Evolutionary conservation across 257 asterid genomes (phyloP), one percentile per base, ranked within the genome.

Genomic region (Echium plantagineum): DNA sequence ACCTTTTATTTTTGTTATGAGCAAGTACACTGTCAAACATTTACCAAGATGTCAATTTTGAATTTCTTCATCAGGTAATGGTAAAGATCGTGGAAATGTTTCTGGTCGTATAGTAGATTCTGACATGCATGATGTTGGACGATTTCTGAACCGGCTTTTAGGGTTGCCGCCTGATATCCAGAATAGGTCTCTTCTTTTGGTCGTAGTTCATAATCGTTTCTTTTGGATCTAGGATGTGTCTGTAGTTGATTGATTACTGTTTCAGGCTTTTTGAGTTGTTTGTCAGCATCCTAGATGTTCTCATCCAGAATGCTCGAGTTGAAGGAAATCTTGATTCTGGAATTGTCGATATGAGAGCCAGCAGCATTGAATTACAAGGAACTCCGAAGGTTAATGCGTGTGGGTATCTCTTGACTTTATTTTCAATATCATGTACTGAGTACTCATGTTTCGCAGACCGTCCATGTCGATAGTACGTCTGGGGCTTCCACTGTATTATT

Each of bases 281-380:
- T 81, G 87, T 83, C 74, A 73, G 87, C 77, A 86, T 88, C 79
- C 76, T 85, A 56, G 95, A 93, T 75, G 85, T 81, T 67, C 72
- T 84, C 65, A 60, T 86, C 75, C 91, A 72, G 70, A 81, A 72
- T 52, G 98, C 97, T 64, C 90, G 97, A 7, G 70, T 69, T 76
- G 97, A 89, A 68, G 98, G 98, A 67, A 84, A 82, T 69, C 74
- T 93, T 64, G 98, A 93, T 75, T 82, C 98, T 66, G 98, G 98
- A 46, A 93, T 93, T 69, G 86, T 93, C 69, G 94, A 93, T 69
- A 61, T 93, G 79, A 89, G 72, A 78, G 98, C 98, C 61, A 85
- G 78, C 79, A 77, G 74, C 55, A 74, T 93, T 54, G 83, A 75
- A 79, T 77, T 77, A 71, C 90, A 70, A 78, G 94, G 86, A 66